Evolutionary conservation across 2,329 filamentous ascomycete genomes (phyloP), one percentile per base, ranked within the genome.

Genomic region (Fusarium graminum): DNA sequence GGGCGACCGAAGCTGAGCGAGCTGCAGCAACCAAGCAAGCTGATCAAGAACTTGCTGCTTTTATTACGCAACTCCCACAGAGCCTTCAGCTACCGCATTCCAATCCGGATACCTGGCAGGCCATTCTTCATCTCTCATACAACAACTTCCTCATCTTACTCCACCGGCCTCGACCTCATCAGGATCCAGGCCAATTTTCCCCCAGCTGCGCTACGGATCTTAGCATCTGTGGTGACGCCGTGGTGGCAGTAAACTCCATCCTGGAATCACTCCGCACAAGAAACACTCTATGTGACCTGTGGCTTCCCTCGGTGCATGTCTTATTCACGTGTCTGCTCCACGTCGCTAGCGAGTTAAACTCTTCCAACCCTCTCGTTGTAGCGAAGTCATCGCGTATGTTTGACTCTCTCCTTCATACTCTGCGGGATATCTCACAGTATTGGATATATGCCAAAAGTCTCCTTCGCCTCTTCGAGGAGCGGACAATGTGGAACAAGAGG

Each of bases 71-170:
- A 13, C 63, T 78, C 5, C 76, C 76, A 1, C 59, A 68, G 6
- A 58, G 52, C 17, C 72, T 78, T 3, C 72, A 69, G 13, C 41
- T 73, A 4, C 69, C 74, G 1, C 34, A 60, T 4, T 30, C 70
- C 1, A 50, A 68, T 16, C 67, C 68, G 3, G 66, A 68, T 30
- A 65, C 63, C 13, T 78, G 76, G 76, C 70, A 74, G 42, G 69
- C 72, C 6, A 75, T 65, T 12, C 72, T 78, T 19, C 76, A 78
- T 54, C 71, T 78, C 29, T 75, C 74, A 3, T 78, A 77, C 51
- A 76, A 77, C 50, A 75, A 75, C 58, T 74, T 76, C 32, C 70
- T 78, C 26, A 65, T 77, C n/a, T 68, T 78, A 4, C 72, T 78
- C 14, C 76, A 78, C 52, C 71, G 76, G 4, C 70, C 74, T 6